Percentiles rank a stretch among this genome's conserved stretches.
Conservation (phyloP, 1,284 basidiomycete genomes). For the Takashimella koratensis region DNA sequence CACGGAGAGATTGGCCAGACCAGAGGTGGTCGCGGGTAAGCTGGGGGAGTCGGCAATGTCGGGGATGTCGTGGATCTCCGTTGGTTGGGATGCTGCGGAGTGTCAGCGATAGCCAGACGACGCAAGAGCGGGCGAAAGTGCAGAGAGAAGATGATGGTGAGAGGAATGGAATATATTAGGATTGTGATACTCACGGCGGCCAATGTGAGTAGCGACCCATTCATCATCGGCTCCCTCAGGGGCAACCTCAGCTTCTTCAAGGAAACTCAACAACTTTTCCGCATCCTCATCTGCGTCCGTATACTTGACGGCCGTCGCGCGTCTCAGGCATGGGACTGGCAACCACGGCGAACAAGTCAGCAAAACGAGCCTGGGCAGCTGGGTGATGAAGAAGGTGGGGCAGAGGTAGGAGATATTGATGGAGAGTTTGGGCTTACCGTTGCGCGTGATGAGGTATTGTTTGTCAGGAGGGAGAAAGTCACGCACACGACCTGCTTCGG, state of each 20-base stretch:
- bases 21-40: slow-evolving; percentile 40
- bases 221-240: slow-evolving; percentile 40
- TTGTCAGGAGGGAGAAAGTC: slow-evolving; percentile 93
- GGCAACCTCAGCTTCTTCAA: slow-evolving; percentile 43
- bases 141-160: background rate
- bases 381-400: too few species aligned
- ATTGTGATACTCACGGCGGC: slow-evolving; percentile 33
- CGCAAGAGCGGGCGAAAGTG: background rate
- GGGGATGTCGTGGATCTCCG: slow-evolving; percentile 34
- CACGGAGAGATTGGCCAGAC: slow-evolving; percentile 46
- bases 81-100: slow-evolving; percentile 16
- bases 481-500: slow-evolving; percentile 73
- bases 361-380: too few species aligned
- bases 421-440: slow-evolving; percentile 52
- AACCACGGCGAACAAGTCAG: background rate
- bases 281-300: slow-evolving; percentile 92
- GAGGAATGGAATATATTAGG: background rate
- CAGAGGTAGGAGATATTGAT: background rate
- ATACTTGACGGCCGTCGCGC: slow-evolving; percentile 86
- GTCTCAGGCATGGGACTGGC: slow-evolving; percentile 79
- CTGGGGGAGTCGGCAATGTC: slow-evolving; percentile 42
- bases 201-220: slow-evolving; percentile 53
- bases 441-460: slow-evolving; percentile 91
- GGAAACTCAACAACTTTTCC: slow-evolving; percentile 68
- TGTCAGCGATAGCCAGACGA: slow-evolving; percentile 2